Percentiles rank a stretch among this genome's conserved stretches.
Evolutionary conservation across 2,329 filamentous ascomycete genomes (phyloP).

Genomic region (Rhynchosporium graminicola): DNA sequence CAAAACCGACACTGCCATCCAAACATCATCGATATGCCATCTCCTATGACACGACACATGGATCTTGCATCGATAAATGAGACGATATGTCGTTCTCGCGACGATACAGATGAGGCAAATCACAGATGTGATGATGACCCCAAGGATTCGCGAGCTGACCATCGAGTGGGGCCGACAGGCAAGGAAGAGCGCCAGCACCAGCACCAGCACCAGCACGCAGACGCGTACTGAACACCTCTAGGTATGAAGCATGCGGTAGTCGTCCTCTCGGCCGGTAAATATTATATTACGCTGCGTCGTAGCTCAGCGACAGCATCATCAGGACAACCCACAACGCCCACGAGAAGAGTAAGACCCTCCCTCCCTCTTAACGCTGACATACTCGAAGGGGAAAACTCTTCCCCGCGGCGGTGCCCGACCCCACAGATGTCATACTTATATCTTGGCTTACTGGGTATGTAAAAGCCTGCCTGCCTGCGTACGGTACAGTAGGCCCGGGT

Average conservation of each 20-base stretch:
- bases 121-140: slow-evolving; percentile 7
- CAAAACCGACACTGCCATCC: slow-evolving; percentile 10
- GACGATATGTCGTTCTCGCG: slow-evolving; percentile 4
- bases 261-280: not conserved
- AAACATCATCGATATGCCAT: slow-evolving; percentile 16
- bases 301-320: not conserved
- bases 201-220: slow-evolving; percentile 11
- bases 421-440: slow-evolving; percentile 2
- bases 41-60: slow-evolving; percentile 11
- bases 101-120: slow-evolving; percentile 16
- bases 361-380: not conserved
- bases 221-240: slow-evolving; percentile 7
- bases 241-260: slow-evolving; percentile 5
- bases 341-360: not conserved
- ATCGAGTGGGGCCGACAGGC: slow-evolving; percentile 5
- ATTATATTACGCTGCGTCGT: not conserved
- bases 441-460: not conserved
- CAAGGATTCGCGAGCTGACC: slow-evolving; percentile 3
- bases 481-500: too few relatives aligned
- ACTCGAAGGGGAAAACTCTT: slow-evolving; percentile 3
- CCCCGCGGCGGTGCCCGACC: slow-evolving; percentile 2
- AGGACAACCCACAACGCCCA: not conserved
- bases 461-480: not conserved
- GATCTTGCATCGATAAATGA: slow-evolving; percentile 13
- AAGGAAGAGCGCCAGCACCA: slow-evolving; percentile 5